phyloP scores from a whole-genome alignment of 345 rosid species.

The Boechera stricta region DNA sequence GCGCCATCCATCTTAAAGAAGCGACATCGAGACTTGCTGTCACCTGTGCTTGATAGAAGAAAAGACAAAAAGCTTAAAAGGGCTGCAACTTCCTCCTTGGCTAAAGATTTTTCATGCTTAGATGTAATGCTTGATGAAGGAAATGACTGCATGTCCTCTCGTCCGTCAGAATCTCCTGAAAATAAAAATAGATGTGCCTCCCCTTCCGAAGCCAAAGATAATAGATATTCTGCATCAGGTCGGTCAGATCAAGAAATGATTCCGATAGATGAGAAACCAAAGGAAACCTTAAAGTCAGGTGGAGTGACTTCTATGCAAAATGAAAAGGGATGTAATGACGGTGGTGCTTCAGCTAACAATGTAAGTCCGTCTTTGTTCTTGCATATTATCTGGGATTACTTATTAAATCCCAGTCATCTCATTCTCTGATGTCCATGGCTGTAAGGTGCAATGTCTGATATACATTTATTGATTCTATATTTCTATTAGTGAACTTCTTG shows the following conservation, averaged over 20 bases:
- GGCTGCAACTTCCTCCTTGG: slow-evolving; percentile 63
- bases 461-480: background rate
- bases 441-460: slow-evolving; percentile 19
- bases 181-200: slow-evolving; percentile 42
- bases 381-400: slow-evolving; percentile 16
- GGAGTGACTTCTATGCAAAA: slow-evolving; percentile 49
- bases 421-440: slow-evolving; percentile 22
- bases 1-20: slow-evolving; percentile 93
- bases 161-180: slow-evolving; percentile 47
- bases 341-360: slow-evolving; percentile 36
- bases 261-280: slow-evolving; percentile 36
- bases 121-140: slow-evolving; percentile 73
- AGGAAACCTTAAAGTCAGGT: slow-evolving; percentile 49
- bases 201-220: slow-evolving; percentile 62
- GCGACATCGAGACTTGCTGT: slow-evolving; percentile 78
- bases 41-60: slow-evolving; percentile 84
- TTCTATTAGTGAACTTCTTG: slow-evolving; percentile 8
- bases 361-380: slow-evolving; percentile 51
- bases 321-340: slow-evolving; percentile 39
- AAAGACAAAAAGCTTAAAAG: slow-evolving; percentile 78
- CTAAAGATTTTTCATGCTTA: slow-evolving; percentile 66
- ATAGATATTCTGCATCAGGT: slow-evolving; percentile 45
- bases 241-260: slow-evolving; percentile 34
- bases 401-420: background rate
- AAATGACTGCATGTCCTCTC: slow-evolving; percentile 47